Base-by-base conservation (phyloP, 345 rosid species). In the Eucalyptus sp. region DNA sequence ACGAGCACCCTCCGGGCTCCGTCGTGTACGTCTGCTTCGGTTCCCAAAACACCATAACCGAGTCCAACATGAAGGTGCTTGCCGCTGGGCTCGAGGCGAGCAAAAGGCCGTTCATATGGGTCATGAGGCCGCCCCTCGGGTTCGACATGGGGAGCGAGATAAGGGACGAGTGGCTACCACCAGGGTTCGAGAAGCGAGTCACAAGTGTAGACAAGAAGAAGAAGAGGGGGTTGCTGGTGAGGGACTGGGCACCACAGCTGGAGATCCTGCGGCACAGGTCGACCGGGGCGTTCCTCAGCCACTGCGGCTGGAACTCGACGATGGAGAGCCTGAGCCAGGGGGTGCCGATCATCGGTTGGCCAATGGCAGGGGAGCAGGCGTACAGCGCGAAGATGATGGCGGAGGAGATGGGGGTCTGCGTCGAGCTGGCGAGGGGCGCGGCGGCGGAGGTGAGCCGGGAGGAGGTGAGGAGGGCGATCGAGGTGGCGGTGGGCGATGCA, bases 281-380 rank as follows among this genome's bases (percentile, higher is more conserved):
- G 1, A 94, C 92, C 1, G 93, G 94, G 44, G 93, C 91, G 22
- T 94, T 95, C 87, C 41, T 94, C 17, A 94, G 94, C 88, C 94
- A 94, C 56, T 94, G 95, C 29, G 95, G 95, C 14, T 94, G 96
- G 96, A 95, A 95, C 88, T 94, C 94, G 4, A 90, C 89, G 17
- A 4, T 91, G 92, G 96, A 95, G 89, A 93, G 95, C 91, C 92
- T 94, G 44, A 94, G 94, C 83, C 93, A 93, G 87, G 95, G 95
- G 1, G 92, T 94, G 66, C 94, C 94, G 3, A 90, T 92, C 4
- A 93, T 95, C 10, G 95, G 94, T 14, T 95, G 96, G 96, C 95
- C 95, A 2, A 89, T 93, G 90, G 95, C 94, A 0, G 96, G 50
- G 2, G 95, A 95, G 89, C 94, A 93, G 86, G 87, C 90, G 5